These are phyloP conservation scores for Camelina laxa DNA, from an alignment of 345 rosid species.

Conservation along the genomic window DNA sequence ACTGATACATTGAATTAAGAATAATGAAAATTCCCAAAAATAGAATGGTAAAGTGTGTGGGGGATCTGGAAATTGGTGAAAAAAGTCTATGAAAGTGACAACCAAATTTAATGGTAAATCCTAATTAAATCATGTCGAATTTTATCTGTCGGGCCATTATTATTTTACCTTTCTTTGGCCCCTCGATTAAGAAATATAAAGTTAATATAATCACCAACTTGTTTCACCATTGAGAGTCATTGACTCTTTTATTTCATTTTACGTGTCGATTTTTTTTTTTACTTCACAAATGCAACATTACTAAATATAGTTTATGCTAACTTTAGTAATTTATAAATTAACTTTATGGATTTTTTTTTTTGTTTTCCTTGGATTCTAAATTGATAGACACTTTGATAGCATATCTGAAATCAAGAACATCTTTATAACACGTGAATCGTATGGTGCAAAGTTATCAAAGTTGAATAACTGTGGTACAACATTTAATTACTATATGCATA, in stretches of 20 bases:
- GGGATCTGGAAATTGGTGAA: constrained; percentile 29
- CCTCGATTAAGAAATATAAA: constrained; percentile 12
- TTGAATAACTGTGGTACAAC: neutral
- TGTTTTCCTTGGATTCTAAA: constrained; percentile 30
- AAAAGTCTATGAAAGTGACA: constrained; percentile 43
- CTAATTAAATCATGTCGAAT: constrained; percentile 36
- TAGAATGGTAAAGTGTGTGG: constrained; percentile 4
- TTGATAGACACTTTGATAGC: constrained; percentile 25
- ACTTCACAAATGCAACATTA: neutral
- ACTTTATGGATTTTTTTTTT: neutral
- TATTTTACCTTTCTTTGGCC: constrained; percentile 41
- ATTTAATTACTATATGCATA: neutral
- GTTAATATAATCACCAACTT: constrained; percentile 2
- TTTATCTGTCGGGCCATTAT: constrained; percentile 43
- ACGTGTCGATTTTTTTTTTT: neutral
- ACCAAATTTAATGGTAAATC: constrained; percentile 46
- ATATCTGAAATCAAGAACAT: neutral
- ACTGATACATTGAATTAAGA: neutral
- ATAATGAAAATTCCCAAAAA: constrained; percentile 12
- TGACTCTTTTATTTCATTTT: constrained; percentile 19
- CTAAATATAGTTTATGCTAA: neutral
- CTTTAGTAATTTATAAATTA: no score
- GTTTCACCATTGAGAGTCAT: constrained; percentile 9
- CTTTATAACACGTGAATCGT: constrained; percentile 19
- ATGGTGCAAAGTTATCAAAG: neutral